A percentile compares a stretch with the other conserved stretches of the same genome.
Evolutionary conservation across 306 rosid species (phyloP).

Genomic region (Vigna nakashimae): DNA sequence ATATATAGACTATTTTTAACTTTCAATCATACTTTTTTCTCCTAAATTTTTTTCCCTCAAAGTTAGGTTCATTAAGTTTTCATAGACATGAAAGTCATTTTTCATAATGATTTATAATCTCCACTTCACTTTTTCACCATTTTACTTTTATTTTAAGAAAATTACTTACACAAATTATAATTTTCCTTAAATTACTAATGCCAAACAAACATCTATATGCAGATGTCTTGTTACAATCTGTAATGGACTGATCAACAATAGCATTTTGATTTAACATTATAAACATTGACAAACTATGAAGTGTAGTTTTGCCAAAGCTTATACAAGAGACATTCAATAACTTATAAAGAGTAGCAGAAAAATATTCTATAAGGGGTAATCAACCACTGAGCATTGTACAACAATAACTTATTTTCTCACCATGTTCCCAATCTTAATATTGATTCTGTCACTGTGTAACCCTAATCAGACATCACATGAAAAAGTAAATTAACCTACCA

Average conservation of each 20-base stretch:
- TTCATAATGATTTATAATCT: too few relatives aligned
- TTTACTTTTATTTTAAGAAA: too few relatives aligned
- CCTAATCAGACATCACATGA: constrained; percentile 54
- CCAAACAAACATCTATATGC: neutral
- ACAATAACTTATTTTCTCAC: constrained; percentile 65
- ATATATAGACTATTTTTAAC: too few relatives aligned
- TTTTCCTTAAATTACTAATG: too few relatives aligned
- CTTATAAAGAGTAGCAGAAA: neutral
- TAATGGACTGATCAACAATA: constrained; percentile 6
- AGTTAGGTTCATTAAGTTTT: too few relatives aligned
- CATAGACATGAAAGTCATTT: too few relatives aligned
- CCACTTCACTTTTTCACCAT: neutral
- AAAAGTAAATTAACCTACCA: constrained; percentile 55
- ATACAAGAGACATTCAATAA: constrained; percentile 26
- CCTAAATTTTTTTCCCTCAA: too few relatives aligned
- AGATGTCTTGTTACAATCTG: neutral
- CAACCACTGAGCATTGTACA: constrained; percentile 53
- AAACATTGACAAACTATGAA: constrained; percentile 27
- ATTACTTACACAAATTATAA: too few relatives aligned
- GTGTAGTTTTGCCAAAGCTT: constrained; percentile 16
- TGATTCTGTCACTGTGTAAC: constrained; percentile 47
- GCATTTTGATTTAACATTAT: constrained; percentile 29
- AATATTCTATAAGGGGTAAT: constrained; percentile 39
- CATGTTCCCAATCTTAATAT: constrained; percentile 68
- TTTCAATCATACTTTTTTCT: too few relatives aligned